These are phyloP conservation scores for Verticillium alfalfae DNA, from an alignment of 2,329 filamentous ascomycete genomes.

Conservation along the genomic window DNA sequence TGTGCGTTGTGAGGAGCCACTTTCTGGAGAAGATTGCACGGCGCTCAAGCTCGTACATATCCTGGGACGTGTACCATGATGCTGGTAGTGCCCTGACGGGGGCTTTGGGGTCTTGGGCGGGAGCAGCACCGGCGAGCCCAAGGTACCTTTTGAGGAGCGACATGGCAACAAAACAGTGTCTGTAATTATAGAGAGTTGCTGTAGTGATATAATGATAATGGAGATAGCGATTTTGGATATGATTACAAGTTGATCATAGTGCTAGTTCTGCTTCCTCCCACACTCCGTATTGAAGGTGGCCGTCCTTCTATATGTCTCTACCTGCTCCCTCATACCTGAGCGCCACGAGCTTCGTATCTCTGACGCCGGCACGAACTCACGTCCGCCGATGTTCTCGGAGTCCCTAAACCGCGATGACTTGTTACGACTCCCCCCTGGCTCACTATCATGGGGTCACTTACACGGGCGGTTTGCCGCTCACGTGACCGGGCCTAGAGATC, in stretches of 20 bases:
- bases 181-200: not conserved
- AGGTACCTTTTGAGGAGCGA: constrained; percentile 30
- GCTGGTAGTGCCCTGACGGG: constrained; percentile 34
- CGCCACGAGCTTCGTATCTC: not conserved
- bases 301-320: constrained; percentile 11
- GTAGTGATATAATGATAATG: not conserved
- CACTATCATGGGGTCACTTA: constrained; percentile 4
- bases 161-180: constrained; percentile 9
- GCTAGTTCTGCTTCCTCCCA: not conserved
- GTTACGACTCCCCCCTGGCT: not conserved
- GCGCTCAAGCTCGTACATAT: constrained; percentile 52
- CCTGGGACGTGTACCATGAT: constrained; percentile 46
- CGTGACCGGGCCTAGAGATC: constrained; percentile 4
- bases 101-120: constrained; percentile 18
- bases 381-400: not conserved
- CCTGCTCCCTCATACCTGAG: not conserved
- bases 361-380: constrained; percentile 3
- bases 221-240: not conserved
- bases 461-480: constrained; percentile 7
- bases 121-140: constrained; percentile 21
- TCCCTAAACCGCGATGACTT: not conserved
- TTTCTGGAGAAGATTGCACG: constrained; percentile 52
- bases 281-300: not conserved
- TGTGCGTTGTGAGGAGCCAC: constrained; percentile 51
- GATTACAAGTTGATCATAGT: not conserved